A percentile compares a stretch with the other conserved stretches of the same genome.
Evolutionary conservation across 2,329 filamentous ascomycete species (phyloP).

Genomic region (Claviceps maximensis): DNA sequence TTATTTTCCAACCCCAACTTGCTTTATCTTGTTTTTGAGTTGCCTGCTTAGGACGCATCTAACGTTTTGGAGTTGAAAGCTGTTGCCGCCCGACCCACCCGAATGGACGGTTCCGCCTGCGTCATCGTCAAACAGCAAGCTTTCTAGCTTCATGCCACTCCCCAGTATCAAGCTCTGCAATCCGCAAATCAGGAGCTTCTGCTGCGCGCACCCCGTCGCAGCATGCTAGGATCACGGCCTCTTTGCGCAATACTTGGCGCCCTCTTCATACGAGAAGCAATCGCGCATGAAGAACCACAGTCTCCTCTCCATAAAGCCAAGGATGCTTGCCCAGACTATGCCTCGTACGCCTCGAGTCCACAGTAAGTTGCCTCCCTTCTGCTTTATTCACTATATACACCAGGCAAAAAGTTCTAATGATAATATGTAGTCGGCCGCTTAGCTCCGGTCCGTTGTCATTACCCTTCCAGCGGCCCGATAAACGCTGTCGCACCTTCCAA

Average conservation of each 20-base stretch:
- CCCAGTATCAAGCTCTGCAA: neutral
- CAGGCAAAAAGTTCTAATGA: neutral
- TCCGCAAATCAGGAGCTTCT: neutral
- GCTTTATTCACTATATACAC: neutral
- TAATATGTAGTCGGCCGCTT: conserved; percentile 49
- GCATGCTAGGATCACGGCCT: neutral
- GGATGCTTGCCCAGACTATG: conserved; percentile 28
- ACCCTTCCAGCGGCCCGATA: conserved; percentile 73
- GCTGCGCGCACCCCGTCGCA: neutral
- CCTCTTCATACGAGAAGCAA: neutral
- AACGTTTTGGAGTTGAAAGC: neutral
- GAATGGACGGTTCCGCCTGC: neutral
- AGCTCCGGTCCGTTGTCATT: conserved; percentile 68
- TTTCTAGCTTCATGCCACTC: neutral
- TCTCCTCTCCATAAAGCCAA: conserved; percentile 12
- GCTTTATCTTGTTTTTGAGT: too few species aligned
- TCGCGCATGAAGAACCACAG: neutral
- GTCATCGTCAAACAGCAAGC: neutral
- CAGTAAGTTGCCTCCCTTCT: conserved; percentile 20
- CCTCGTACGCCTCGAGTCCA: conserved; percentile 22
- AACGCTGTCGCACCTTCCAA: conserved; percentile 75
- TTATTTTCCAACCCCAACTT: too few species aligned
- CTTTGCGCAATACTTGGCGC: neutral
- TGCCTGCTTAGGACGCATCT: neutral
- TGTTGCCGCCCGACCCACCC: neutral